Base-by-base conservation (phyloP, 2,329 filamentous ascomycete species). In the Apiospora aurea region DNA sequence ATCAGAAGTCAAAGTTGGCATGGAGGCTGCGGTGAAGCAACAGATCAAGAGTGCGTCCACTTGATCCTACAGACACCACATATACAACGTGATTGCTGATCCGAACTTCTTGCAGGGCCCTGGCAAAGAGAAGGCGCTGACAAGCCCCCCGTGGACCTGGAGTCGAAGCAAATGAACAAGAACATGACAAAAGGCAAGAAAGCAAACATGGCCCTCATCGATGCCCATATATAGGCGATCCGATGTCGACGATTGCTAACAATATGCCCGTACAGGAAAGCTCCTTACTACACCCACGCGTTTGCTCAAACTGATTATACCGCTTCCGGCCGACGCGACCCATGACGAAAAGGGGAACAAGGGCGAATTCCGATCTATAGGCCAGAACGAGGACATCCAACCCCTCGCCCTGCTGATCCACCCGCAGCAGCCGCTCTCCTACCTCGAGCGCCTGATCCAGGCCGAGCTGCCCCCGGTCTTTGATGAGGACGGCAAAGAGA, bases 341-440 rank as follows among this genome's bases (percentile, higher is more conserved):
- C 82, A 86, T 66, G 90, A 91, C 71, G 85, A 86, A 43, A 87
- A 89, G 74, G 79, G 79, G n/a, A 81, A 81, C 68, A 78, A 75
- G 69, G 79, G 78, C 29, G 78, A 80, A 49, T 80, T 79, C 73
- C 76, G 78, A 10, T 75, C 79, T 0, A 72, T 80, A 1, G 82
- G 83, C 1, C 88, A 91, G 74, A 86, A 90, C 71, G 92, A 93
- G 81, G 88, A 91, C 67, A 90, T 96, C n/a, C 93, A 97, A 76
- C 94, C 95, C 0, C 86, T 97, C 16, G 95, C 95, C 0, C 87
- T 97, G 0, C 89, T 97, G 2, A 88, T 97, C 0, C 95, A 97
- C 77, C 95, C 95, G 0, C 94, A 97, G 74, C 95, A 98, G 79
- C 95, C 95, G 0, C 87, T 98, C 3, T 97, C 94, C 11, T 97